Evolutionary conservation across 1,284 basidiomycete species (phyloP).

Genomic region (Irpex sp.): DNA sequence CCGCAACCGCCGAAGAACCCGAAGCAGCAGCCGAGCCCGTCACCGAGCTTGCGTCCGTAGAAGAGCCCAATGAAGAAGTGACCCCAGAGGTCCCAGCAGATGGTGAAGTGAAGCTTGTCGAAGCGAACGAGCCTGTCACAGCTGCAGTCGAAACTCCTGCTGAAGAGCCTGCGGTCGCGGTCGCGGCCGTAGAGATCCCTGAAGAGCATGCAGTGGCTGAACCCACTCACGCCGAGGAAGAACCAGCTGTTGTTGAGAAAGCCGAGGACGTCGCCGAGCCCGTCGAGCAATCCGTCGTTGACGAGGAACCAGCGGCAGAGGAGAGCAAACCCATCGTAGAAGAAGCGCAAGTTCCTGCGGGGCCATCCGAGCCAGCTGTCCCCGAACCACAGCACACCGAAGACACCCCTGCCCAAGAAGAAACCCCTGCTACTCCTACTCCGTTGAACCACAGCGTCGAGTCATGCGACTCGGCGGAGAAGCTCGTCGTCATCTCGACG

Average conservation of each 20-base stretch:
- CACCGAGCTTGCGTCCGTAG: not conserved
- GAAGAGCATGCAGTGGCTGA: not conserved
- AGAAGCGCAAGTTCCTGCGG: not conserved
- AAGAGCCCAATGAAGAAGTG: not conserved
- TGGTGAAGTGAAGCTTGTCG: not conserved
- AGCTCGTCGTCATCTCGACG: not conserved
- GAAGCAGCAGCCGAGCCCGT: constrained; percentile 1
- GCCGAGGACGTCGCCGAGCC: not conserved
- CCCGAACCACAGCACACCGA: not conserved
- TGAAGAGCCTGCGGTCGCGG: too few species aligned
- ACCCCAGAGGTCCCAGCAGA: not conserved
- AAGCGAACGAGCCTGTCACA: constrained; percentile 2
- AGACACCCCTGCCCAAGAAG: too few species aligned
- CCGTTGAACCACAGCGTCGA: not conserved
- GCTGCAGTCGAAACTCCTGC: not conserved
- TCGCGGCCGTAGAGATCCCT: too few species aligned
- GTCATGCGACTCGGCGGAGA: not conserved
- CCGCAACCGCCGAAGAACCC: not conserved
- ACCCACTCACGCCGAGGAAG: not conserved
- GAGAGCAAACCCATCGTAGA: not conserved
- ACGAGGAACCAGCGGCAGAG: not conserved
- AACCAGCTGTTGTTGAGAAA: not conserved
- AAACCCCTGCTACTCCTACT: not conserved
- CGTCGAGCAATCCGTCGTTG: not conserved
- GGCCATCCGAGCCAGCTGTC: not conserved